Evolutionary conservation across 1,284 basidiomycete species (phyloP).

Genomic region (Leccinum angustisporum): DNA sequence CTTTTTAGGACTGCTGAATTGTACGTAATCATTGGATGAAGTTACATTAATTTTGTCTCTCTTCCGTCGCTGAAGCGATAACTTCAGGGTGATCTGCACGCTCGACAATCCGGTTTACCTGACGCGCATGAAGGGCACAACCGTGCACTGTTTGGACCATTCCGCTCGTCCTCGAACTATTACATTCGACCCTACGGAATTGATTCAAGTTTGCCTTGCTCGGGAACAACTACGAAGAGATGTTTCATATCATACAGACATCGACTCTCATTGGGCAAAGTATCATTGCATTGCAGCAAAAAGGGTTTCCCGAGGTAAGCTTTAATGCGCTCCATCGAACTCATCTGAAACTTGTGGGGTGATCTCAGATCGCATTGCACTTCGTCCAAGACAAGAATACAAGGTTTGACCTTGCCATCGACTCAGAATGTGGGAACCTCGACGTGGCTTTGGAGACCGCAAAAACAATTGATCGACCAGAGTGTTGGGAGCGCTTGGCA

Average conservation of each 20-base stretch:
- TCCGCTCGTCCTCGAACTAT: slow-evolving; percentile 93
- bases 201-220: slow-evolving; percentile 97
- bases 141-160: slow-evolving; percentile 91
- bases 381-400: slow-evolving; percentile 99
- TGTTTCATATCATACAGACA: slow-evolving; percentile 94
- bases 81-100: slow-evolving; percentile 86
- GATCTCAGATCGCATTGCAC: slow-evolving; percentile 86
- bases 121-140: too few species aligned
- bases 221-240: slow-evolving; percentile 96
- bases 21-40: too few species aligned
- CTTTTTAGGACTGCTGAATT: too few species aligned
- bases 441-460: slow-evolving; percentile 97
- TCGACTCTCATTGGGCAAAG: slow-evolving; percentile 97
- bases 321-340: not conserved
- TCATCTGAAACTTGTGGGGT: not conserved
- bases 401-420: slow-evolving; percentile 92
- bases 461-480: slow-evolving; percentile 82
- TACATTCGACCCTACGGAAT: slow-evolving; percentile 97
- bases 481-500: slow-evolving; percentile 92
- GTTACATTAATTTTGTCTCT: not conserved
- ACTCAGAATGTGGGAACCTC: slow-evolving; percentile 89
- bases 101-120: too few species aligned
- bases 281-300: slow-evolving; percentile 99
- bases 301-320: slow-evolving; percentile 93
- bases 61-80: slow-evolving; percentile 62